These are phyloP conservation scores for Schizosaccharomyces japonicus DNA, from an alignment of 805 yeast species.

Conservation along the genomic window DNA sequence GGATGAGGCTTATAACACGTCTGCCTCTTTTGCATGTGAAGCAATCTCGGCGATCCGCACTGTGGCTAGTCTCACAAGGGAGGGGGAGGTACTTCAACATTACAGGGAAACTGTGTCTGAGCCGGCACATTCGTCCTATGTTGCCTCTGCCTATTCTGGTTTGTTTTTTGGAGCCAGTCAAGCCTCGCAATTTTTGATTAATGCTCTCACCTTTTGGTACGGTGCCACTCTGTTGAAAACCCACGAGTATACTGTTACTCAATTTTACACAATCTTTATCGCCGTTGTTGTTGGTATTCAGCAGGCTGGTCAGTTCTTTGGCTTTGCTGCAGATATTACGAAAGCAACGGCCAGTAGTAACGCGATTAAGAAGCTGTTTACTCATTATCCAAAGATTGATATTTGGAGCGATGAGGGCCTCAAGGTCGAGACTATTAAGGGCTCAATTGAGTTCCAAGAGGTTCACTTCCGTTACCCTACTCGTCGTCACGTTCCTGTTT, in stretches of 20 bases:
- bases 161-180: constrained; percentile 17
- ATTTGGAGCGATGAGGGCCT: constrained; percentile 15
- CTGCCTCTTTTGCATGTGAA: constrained; percentile 22
- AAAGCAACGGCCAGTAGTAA: constrained; percentile 19
- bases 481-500: constrained; percentile 13
- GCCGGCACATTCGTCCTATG: constrained; percentile 8
- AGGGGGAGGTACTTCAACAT: constrained; percentile 16
- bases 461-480: constrained; percentile 16
- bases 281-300: constrained; percentile 21
- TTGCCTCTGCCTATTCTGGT: constrained; percentile 11
- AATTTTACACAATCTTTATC: constrained; percentile 20
- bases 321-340: constrained; percentile 23
- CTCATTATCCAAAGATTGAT: constrained; percentile 18
- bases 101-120: constrained; percentile 12
- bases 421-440: constrained; percentile 10
- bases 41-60: constrained; percentile 21
- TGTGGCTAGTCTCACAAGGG: constrained; percentile 21
- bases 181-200: constrained; percentile 20
- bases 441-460: constrained; percentile 24
- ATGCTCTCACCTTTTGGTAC: constrained; percentile 23
- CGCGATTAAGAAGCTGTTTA: constrained; percentile 16
- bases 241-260: constrained; percentile 14
- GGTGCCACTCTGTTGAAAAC: constrained; percentile 19
- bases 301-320: constrained; percentile 20
- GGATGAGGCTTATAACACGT: constrained; percentile 18